Evolutionary conservation across 805 yeast species (phyloP).

Genomic region (Candida maesae): DNA sequence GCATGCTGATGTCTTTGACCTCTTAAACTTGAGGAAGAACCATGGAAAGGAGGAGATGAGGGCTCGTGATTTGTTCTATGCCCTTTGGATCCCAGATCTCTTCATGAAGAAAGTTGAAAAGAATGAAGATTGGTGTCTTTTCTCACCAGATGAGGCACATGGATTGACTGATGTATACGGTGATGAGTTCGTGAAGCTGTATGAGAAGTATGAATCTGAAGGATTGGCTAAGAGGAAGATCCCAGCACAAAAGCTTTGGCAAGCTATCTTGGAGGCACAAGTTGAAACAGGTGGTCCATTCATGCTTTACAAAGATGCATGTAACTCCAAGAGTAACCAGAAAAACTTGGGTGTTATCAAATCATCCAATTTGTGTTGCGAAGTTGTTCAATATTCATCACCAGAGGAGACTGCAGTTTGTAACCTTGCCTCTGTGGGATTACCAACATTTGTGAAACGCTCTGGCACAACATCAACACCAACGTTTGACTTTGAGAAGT

Average conservation of each 20-base stretch:
- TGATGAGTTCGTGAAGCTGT: constrained; percentile 71
- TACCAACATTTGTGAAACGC: constrained; percentile 63
- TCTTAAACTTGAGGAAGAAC: constrained; percentile 82
- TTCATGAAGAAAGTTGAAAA: constrained; percentile 88
- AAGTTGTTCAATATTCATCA: constrained; percentile 86
- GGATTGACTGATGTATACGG: constrained; percentile 84
- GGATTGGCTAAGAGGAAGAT: constrained; percentile 61
- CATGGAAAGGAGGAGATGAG: constrained; percentile 93
- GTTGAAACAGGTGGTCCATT: constrained; percentile 97
- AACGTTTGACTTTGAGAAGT: constrained; percentile 54
- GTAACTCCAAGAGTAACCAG: constrained; percentile 85
- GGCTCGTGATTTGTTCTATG: constrained; percentile 91
- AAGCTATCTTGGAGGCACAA: constrained; percentile 84
- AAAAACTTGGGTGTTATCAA: constrained; percentile 89
- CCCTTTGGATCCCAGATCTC: constrained; percentile 91
- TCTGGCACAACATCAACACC: no score
- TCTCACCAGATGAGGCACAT: constrained; percentile 86
- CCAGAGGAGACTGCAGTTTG: constrained; percentile 95
- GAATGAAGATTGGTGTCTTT: constrained; percentile 80
- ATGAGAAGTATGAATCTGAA: constrained; percentile 67
- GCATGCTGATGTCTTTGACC: constrained; percentile 90
- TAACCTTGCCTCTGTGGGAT: constrained; percentile 86
- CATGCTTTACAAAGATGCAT: constrained; percentile 89
- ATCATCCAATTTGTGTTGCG: constrained; percentile 92
- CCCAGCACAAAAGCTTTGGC: constrained; percentile 90